phyloP scores from a whole-genome alignment of 495 filamentous ascomycete species.

The Podospora didyma region DNA sequence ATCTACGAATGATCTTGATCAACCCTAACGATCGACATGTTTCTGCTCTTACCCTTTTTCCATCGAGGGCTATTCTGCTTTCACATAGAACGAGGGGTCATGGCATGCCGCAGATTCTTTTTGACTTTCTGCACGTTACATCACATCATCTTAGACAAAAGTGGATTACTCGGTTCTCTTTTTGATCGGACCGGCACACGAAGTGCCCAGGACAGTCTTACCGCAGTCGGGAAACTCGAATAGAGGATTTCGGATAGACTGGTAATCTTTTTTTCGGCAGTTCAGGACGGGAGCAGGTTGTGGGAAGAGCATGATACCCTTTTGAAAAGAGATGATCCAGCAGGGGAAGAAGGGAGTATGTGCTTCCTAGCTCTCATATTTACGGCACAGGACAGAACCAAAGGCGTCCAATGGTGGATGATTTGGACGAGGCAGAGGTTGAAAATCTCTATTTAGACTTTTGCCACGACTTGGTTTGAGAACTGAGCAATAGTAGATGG shows the following conservation, averaged over 20 bases:
- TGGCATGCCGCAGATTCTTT: slow-evolving; percentile 29
- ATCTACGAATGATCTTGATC: slow-evolving; percentile 31
- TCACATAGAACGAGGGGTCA: slow-evolving; percentile 38
- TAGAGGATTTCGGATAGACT: slow-evolving; percentile 35
- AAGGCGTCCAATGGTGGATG: slow-evolving; percentile 14
- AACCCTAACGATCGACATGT: slow-evolving; percentile 36
- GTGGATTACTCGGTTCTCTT: slow-evolving; percentile 49
- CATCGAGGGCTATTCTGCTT: slow-evolving; percentile 37
- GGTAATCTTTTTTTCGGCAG: slow-evolving; percentile 40
- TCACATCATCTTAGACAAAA: slow-evolving; percentile 55
- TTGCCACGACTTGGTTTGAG: slow-evolving; percentile 19
- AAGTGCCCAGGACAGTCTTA: slow-evolving; percentile 23
- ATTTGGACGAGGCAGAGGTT: slow-evolving; percentile 3
- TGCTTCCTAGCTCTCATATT: slow-evolving; percentile 24
- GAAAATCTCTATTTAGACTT: slow-evolving; percentile 6
- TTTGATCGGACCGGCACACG: slow-evolving; percentile 34
- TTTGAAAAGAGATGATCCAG: slow-evolving; percentile 24
- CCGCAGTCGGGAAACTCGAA: slow-evolving; percentile 18
- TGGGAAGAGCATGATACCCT: slow-evolving; percentile 35
- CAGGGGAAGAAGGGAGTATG: slow-evolving; percentile 18
- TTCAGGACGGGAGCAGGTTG: slow-evolving; percentile 26
- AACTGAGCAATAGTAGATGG: slow-evolving; percentile 12
- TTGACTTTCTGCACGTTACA: slow-evolving; percentile 29
- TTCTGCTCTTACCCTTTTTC: slow-evolving; percentile 38
- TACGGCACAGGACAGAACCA: slow-evolving; percentile 23